These are phyloP conservation scores for Aspergillus ibericus DNA, from an alignment of 2,329 filamentous ascomycete genomes.

Conservation along the genomic window DNA sequence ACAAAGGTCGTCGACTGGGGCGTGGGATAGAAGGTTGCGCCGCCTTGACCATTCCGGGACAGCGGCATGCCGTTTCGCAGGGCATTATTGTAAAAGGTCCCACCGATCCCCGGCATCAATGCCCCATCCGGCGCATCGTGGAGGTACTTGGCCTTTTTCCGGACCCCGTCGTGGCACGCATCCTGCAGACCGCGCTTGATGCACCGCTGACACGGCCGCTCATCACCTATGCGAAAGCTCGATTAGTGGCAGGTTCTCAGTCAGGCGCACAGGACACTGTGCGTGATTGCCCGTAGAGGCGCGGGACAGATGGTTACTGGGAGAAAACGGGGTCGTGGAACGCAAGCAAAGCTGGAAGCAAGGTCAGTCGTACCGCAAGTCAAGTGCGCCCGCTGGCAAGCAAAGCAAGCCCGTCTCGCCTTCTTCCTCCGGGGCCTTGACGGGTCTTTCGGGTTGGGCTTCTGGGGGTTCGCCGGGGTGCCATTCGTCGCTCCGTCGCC, in stretches of 20 bases:
- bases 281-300: background rate
- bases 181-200: conserved; percentile 91
- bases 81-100: conserved; percentile 55
- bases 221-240: conserved; percentile 67
- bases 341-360: conserved; percentile 6
- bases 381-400: conserved; percentile 93
- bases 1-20: conserved; percentile 43
- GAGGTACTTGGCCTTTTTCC: conserved; percentile 98
- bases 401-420: conserved; percentile 90
- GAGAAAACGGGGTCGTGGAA: conserved; percentile 9
- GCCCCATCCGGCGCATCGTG: conserved; percentile 92
- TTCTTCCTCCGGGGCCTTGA: conserved; percentile 89
- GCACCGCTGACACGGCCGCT: conserved; percentile 89
- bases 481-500: conserved; percentile 50
- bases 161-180: conserved; percentile 89
- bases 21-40: conserved; percentile 35
- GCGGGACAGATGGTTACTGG: conserved; percentile 1
- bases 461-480: conserved; percentile 66
- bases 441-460: conserved; percentile 76
- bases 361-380: conserved; percentile 78
- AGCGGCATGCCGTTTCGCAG: conserved; percentile 35
- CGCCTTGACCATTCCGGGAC: conserved; percentile 31
- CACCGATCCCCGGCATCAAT: conserved; percentile 79
- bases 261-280: background rate
- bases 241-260: conserved; percentile 26